Percentiles rank a stretch among this genome's conserved stretches.
These are phyloP conservation scores for Przewalskia tangutica DNA, from an alignment of 257 asterid genomes.

Conservation along the genomic window DNA sequence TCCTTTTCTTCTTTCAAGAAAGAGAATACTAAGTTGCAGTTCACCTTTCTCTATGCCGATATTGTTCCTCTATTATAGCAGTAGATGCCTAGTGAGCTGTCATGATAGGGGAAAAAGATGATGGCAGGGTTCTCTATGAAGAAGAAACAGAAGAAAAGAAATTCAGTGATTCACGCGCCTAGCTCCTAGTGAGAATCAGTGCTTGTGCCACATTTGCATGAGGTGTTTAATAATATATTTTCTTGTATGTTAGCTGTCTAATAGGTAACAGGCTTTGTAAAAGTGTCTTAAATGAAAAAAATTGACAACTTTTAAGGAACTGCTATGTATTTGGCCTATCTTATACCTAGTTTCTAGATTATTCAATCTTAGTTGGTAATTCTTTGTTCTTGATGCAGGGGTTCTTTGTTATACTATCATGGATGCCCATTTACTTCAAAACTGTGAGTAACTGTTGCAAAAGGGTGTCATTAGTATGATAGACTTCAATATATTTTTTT, in stretches of 20 bases:
- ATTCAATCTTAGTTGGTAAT: background rate
- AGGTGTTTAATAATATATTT: background rate
- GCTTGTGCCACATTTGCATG: background rate
- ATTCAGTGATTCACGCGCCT: background rate
- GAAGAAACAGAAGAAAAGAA: background rate
- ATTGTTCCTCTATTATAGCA: background rate
- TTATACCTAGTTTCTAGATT: background rate
- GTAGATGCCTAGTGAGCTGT: background rate
- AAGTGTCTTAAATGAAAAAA: background rate
- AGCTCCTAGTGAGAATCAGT: background rate
- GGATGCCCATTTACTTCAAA: slow-evolving; percentile 99
- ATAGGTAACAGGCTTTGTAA: background rate
- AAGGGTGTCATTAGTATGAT: background rate
- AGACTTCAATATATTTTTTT: background rate
- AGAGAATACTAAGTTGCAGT: background rate
- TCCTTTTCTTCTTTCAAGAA: background rate
- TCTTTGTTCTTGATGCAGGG: slow-evolving; percentile 52
- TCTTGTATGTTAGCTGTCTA: background rate
- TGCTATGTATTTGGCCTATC: background rate
- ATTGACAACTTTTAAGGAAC: background rate
- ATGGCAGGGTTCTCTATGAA: background rate
- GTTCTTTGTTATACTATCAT: slow-evolving; percentile 83
- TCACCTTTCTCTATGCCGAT: background rate
- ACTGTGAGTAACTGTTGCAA: slow-evolving; percentile 31
- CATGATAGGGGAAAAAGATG: background rate